A percentile compares a stretch with the other conserved stretches of the same genome.
Evolutionary conservation across 2,329 filamentous ascomycete genomes (phyloP).

Genomic region (Dactylellina parvicollis): DNA sequence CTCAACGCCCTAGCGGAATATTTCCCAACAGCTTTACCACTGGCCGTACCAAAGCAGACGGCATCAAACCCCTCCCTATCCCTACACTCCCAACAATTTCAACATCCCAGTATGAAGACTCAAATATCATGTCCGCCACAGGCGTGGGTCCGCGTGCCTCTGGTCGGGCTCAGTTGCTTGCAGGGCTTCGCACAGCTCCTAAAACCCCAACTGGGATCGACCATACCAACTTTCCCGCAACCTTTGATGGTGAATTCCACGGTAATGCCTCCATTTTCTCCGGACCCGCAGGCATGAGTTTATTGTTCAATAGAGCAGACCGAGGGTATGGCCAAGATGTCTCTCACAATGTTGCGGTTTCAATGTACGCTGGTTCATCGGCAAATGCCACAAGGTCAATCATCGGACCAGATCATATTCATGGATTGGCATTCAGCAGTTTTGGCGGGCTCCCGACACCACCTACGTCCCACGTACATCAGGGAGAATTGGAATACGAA

Average conservation of each 20-base stretch:
- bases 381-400: slow-evolving; percentile 53
- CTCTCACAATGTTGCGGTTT: slow-evolving; percentile 62
- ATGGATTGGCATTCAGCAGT: slow-evolving; percentile 16
- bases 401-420: slow-evolving; percentile 14
- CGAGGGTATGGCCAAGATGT: slow-evolving; percentile 67
- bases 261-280: background rate
- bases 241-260: slow-evolving; percentile 17
- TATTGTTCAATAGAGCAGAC: slow-evolving; percentile 68
- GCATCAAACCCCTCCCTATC: slow-evolving; percentile 21
- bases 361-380: slow-evolving; percentile 56
- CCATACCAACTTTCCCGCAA: slow-evolving; percentile 63
- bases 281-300: background rate
- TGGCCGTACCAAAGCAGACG: slow-evolving; percentile 28
- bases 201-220: slow-evolving; percentile 73
- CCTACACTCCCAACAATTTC: slow-evolving; percentile 44
- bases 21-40: slow-evolving; percentile 26
- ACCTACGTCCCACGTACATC: slow-evolving; percentile 55
- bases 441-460: slow-evolving; percentile 59
- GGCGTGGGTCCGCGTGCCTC: slow-evolving; percentile 14
- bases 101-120: slow-evolving; percentile 43
- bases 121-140: slow-evolving; percentile 10
- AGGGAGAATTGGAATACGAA: slow-evolving; percentile 71
- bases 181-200: slow-evolving; percentile 89
- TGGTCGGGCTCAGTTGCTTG: slow-evolving; percentile 84
- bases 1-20: slow-evolving; percentile 31